Base-by-base conservation (phyloP, 129 eudicot species). In the Pittosporum tobira region DNA sequence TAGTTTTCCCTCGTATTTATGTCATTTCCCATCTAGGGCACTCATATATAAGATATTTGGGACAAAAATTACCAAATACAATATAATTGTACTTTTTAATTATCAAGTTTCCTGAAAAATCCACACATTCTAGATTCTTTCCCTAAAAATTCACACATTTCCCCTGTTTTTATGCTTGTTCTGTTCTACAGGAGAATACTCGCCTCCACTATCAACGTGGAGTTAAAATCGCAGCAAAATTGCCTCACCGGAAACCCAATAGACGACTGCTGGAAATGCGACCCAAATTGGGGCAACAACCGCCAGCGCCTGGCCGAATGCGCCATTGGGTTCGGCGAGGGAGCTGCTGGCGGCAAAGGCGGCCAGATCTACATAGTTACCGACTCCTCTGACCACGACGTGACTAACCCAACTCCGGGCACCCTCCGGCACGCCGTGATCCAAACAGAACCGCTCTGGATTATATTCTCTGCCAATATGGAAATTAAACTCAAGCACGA, bases 181-280 rank as follows among this genome's bases (percentile, higher is more conserved):
- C 37, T 31, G 2, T 11, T 27, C 3, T 45, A 53, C 84, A 91
- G 98, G 84, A 78, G 79, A 48, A 67, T 77, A 67, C 68, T 78
- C 11, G 60, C 62, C 28, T 56, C 61, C 37, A 66, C 76, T 43
- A 15, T 51, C 28, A 19, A 31, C n/a, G 55, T 29, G 12, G 18
- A 23, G 7, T 25, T 43, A 15, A 73, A 68, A 28, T 51, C 55
- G 40, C 68, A 64, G 8, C 31, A 56, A 15, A 60, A 64, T 5
- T 86, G 94, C 70, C 81, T 76, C 12, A 83, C 94, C 61, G 98
- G 98, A 19, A 91, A 91, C 76, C 98, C 98, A 46, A 83, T 91
- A 15, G 98, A 91, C 80, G 98, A 91, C 51, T 91, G 98, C 69
- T 91, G 98, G 98, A 67, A 77, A 0, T 91, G 98, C 71, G 94